A percentile compares a stretch with the other conserved stretches of the same genome.
Evolutionary conservation across 2,329 filamentous ascomycete species (phyloP).

Genomic region (Aureobasidium mangrovei): DNA sequence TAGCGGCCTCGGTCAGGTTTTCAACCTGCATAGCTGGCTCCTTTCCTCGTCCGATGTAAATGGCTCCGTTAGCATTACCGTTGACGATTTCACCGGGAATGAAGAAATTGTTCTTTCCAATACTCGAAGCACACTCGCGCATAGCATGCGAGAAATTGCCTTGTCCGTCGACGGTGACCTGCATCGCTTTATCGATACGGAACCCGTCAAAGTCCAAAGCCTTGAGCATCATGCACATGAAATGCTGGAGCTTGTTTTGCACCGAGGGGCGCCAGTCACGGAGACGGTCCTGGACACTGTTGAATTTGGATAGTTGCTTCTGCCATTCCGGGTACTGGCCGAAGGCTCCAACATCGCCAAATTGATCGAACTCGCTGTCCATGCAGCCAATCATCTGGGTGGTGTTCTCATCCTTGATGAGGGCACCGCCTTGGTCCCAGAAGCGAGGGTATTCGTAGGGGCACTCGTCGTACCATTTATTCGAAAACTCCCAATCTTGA

Average conservation of each 20-base stretch:
- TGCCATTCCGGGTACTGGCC: conserved; percentile 56
- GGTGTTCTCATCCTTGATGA: conserved; percentile 33
- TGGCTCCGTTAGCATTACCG: conserved; percentile 51
- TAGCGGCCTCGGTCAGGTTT: conserved; percentile 41
- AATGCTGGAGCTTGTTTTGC: conserved; percentile 47
- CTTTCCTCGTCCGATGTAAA: conserved; percentile 55
- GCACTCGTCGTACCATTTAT: conserved; percentile 41
- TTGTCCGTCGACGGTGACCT: conserved; percentile 53
- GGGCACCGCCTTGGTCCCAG: conserved; percentile 52
- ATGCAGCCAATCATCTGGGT: conserved; percentile 30
- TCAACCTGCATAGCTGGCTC: conserved; percentile 45
- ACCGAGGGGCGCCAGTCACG: conserved; percentile 55
- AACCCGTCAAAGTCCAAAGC: conserved; percentile 59
- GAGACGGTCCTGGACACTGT: conserved; percentile 57
- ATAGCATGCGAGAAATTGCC: conserved; percentile 50
- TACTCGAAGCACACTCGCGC: conserved; percentile 46
- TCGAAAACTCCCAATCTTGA: conserved; percentile 48
- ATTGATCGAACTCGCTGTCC: conserved; percentile 53
- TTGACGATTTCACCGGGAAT: conserved; percentile 56
- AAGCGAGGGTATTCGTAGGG: conserved; percentile 53
- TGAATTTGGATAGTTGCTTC: conserved; percentile 57
- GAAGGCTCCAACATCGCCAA: conserved; percentile 55
- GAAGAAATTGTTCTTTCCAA: conserved; percentile 56
- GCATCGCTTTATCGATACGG: conserved; percentile 58
- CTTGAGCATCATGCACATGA: conserved; percentile 55